These are phyloP conservation scores for Prototheca stagnorum DNA, from an alignment of 163 green algal species.

Conservation along the genomic window DNA sequence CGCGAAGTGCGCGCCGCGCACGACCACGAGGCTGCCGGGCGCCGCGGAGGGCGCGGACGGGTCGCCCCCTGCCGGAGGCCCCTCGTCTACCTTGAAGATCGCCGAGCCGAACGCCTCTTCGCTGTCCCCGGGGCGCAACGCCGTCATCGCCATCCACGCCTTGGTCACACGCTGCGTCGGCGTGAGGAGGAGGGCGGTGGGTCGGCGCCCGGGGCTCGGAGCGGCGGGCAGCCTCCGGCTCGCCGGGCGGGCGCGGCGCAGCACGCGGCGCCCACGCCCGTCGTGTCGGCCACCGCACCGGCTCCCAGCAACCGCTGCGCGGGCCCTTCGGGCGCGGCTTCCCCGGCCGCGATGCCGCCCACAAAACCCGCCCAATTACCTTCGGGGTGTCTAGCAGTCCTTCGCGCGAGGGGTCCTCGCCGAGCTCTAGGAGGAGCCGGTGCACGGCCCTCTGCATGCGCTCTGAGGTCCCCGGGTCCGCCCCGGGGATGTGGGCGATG, in stretches of 20 bases:
- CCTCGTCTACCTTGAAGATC: conserved; percentile 66
- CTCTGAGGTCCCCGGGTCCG: too few relatives aligned
- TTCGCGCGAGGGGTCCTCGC: conserved; percentile 44
- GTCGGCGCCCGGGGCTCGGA: too few relatives aligned
- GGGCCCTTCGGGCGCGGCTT: too few relatives aligned
- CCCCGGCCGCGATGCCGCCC: too few relatives aligned
- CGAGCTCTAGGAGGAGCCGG: conserved; percentile 34
- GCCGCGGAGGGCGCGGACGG: too few relatives aligned
- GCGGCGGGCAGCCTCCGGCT: too few relatives aligned
- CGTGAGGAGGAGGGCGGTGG: too few relatives aligned
- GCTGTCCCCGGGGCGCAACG: conserved; percentile 34
- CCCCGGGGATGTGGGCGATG: too few relatives aligned
- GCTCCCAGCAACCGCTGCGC: too few relatives aligned
- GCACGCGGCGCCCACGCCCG: too few relatives aligned
- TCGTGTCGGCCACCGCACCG: too few relatives aligned
- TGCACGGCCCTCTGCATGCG: conserved; percentile 25
- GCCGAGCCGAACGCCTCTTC: conserved; percentile 39
- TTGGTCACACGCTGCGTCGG: conserved; percentile 65
- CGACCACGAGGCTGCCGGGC: conserved; percentile 60
- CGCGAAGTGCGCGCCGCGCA: conserved; percentile 82
- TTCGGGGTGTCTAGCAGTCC: conserved; percentile 54
- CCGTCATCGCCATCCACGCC: conserved; percentile 54
- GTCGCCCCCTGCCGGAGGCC: conserved; percentile 24
- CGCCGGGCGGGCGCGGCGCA: too few relatives aligned
- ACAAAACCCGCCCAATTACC: conserved; percentile 23